A percentile compares a stretch with the other conserved stretches of the same genome.
These are phyloP conservation scores for Suhomyces coccinellae DNA, from an alignment of 1,139 yeast species.

Conservation along the genomic window DNA sequence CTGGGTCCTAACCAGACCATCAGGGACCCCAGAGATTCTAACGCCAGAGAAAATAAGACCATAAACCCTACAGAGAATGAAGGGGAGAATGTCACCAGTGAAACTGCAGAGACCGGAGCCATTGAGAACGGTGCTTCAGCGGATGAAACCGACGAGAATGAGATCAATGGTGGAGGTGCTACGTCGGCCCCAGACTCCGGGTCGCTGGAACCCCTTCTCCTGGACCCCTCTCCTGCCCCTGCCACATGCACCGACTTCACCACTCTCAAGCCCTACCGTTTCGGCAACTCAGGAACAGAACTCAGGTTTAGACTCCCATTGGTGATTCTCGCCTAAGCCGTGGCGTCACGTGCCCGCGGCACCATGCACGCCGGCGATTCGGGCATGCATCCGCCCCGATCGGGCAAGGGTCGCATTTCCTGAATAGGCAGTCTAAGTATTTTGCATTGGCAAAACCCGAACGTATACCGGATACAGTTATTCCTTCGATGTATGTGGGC, in stretches of 20 bases:
- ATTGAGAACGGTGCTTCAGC: too few relatives aligned
- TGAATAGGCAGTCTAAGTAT: constrained; percentile 8
- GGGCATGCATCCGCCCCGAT: neutral
- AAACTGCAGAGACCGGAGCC: too few relatives aligned
- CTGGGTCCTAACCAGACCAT: too few relatives aligned
- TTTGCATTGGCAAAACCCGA: neutral
- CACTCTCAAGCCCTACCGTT: constrained; percentile 22
- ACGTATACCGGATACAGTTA: constrained; percentile 8
- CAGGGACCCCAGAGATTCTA: too few relatives aligned
- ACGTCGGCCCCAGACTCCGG: too few relatives aligned
- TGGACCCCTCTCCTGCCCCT: neutral
- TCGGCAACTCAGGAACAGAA: constrained; percentile 34
- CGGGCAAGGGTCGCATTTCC: constrained; percentile 5
- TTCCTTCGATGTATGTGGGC: constrained; percentile 1
- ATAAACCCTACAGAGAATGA: too few relatives aligned
- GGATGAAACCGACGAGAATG: too few relatives aligned
- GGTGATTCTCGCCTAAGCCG: constrained; percentile 9
- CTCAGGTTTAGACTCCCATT: constrained; percentile 32
- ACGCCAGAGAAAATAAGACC: too few relatives aligned
- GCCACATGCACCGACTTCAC: neutral
- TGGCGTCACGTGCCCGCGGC: neutral
- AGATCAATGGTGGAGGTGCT: too few relatives aligned
- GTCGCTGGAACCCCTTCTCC: too few relatives aligned
- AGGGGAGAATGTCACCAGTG: too few relatives aligned
- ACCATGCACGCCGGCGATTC: neutral